These are phyloP conservation scores for Sporothrix pallida DNA, from an alignment of 2,329 filamentous ascomycete genomes.

Conservation along the genomic window DNA sequence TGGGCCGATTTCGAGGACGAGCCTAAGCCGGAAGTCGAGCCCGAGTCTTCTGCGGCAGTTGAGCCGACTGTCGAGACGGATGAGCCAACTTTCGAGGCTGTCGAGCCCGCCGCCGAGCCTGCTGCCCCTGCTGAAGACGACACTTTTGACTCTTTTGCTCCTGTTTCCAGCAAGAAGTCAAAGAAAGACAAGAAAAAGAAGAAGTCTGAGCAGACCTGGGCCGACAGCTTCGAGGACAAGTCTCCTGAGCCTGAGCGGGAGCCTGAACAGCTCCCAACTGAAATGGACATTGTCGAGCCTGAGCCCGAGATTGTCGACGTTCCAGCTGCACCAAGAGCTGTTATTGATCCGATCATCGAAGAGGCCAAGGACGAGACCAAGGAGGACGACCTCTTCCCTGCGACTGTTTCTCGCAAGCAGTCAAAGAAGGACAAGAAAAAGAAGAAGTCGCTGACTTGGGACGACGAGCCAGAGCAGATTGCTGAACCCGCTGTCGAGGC, in stretches of 20 bases:
- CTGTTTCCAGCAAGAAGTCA: conserved; percentile 41
- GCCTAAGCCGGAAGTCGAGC: neutral
- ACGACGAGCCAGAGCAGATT: conserved; percentile 18
- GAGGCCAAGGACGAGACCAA: conserved; percentile 8
- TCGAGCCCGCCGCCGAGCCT: neutral
- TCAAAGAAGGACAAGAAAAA: conserved; percentile 34
- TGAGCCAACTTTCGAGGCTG: neutral
- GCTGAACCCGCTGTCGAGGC: neutral
- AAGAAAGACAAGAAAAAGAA: conserved; percentile 44
- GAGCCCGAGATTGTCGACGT: neutral
- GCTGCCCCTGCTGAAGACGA: neutral
- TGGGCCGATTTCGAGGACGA: neutral
- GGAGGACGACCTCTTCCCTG: neutral
- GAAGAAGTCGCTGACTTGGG: conserved; percentile 27
- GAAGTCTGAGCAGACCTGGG: conserved; percentile 18
- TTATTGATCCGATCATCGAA: neutral
- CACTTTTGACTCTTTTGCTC: neutral
- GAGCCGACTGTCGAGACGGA: neutral
- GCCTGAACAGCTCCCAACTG: neutral
- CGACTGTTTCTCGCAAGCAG: conserved; percentile 26
- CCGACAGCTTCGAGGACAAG: neutral
- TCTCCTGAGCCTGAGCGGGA: neutral
- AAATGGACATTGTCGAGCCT: neutral
- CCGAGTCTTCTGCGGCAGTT: neutral
- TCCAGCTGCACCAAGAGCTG: neutral